A percentile compares a stretch with the other conserved stretches of the same genome.
These are phyloP conservation scores for cucumber (Cucumis sativus) DNA, from an alignment of 306 rosid genomes.

Conservation along the genomic window DNA sequence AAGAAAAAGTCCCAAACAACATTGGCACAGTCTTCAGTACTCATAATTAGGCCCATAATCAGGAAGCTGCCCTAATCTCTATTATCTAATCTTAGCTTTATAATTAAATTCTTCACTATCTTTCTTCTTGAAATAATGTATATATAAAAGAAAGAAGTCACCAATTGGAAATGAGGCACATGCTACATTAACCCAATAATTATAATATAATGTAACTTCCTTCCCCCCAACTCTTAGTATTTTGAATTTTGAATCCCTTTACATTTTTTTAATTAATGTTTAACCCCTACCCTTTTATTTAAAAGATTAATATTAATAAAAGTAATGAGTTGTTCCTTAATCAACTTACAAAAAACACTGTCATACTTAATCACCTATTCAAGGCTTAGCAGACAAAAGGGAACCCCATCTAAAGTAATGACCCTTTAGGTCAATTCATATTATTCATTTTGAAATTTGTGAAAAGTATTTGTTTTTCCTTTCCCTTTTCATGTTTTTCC, in stretches of 20 bases:
- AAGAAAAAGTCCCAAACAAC: not conserved
- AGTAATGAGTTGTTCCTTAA: not conserved
- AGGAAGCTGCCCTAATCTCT: conserved; percentile 11
- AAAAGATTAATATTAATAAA: not conserved
- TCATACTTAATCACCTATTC: not conserved
- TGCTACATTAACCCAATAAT: conserved; percentile 1
- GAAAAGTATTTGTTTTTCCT: not conserved
- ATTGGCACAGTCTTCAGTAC: not conserved
- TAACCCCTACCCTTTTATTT: not conserved
- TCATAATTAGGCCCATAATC: conserved; percentile 29
- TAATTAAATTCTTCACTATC: not conserved
- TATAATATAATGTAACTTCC: not conserved
- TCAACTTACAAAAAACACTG: not conserved
- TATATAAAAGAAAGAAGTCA: not conserved
- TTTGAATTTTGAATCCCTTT: not conserved
- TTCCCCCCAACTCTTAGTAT: not conserved
- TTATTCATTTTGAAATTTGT: not conserved
- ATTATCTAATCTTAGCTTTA: conserved; percentile 1
- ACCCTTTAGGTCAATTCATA: not conserved
- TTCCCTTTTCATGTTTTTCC: not conserved
- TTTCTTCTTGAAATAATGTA: too few relatives aligned
- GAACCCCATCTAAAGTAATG: not conserved
- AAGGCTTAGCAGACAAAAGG: not conserved
- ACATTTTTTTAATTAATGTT: not conserved
- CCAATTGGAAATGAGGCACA: not conserved